Base-by-base conservation (phyloP, 768 basidiomycete species). In the Auricularia heimuer region DNA sequence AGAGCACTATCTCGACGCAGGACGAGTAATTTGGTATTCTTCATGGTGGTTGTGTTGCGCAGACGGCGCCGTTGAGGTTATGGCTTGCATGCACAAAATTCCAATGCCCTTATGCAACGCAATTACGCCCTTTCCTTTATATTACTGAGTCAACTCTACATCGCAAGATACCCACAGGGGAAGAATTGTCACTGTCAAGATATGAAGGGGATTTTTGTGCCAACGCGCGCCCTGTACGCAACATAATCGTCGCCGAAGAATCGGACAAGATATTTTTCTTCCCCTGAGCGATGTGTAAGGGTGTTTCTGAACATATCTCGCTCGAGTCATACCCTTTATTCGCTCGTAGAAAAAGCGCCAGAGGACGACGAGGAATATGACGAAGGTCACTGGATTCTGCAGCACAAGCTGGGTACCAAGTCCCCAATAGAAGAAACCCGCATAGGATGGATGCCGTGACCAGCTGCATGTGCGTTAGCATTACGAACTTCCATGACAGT, bases 371-470 rank as follows among this genome's bases (percentile, higher is more conserved):
- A 80, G 70, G 71, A 89, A 98, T 1, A 84, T 73, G 2, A 86
- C 54, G 68, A 91, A 86, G 14, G 86, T 85, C 16, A 94, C 36
- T 0, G 90, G 84, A 72, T 98, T 99, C 72, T 94, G 94, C 24
- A 98, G 80, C 0, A 93, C 83, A 44, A 98, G 76, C 73, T 99
- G 97, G 0, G 94, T 97, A 2, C 95, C 94, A 34, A 99, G 71
- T 0, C 94, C 94, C 97, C 97, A 98, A 74, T 96, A 98, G 75
- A 91, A 96, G 79, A 98, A 99, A 2, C 95, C 97, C 1, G 92
- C 85, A 70, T 99, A 99, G 0, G 96, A 97, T 11, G 97, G 97
- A 75, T 99, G 97, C 14, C 97, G 85, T 67, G 87, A 88, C 84
- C 85, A 90, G 6, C 92, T 93, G 69, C 14, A 11, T 33, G 18